Conservation (phyloP, 2,329 filamentous ascomycete genomes). For the Penicillium sp. region DNA sequence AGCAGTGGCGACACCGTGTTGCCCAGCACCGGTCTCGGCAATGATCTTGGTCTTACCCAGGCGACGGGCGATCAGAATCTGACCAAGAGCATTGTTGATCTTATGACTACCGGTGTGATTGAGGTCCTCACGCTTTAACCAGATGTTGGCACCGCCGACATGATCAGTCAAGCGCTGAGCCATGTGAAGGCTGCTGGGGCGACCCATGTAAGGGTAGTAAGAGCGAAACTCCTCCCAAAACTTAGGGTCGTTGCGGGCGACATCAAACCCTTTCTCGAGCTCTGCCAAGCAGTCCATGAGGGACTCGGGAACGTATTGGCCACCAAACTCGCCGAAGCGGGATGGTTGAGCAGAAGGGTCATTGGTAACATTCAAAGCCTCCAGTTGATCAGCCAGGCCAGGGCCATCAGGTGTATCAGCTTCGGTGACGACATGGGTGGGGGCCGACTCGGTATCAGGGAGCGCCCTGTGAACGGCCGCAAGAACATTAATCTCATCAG, state of each 20-base stretch:
- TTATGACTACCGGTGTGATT: constrained; percentile 99
- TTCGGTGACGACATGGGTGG: constrained; percentile 67
- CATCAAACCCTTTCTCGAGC: constrained; percentile 86
- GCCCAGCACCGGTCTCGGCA: constrained; percentile 94
- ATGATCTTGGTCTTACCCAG: constrained; percentile 97
- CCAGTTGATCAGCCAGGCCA: constrained; percentile 78
- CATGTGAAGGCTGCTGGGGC: constrained; percentile 86
- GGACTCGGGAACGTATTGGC: constrained; percentile 95
- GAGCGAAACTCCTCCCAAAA: constrained; percentile 98
- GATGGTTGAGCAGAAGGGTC: constrained; percentile 67
- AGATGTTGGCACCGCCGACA: constrained; percentile 92
- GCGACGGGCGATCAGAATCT: constrained; percentile 80
- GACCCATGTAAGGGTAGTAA: constrained; percentile 96
- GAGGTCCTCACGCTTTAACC: constrained; percentile 95
- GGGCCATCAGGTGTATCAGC: constrained; percentile 58
- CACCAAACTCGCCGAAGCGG: constrained; percentile 93
- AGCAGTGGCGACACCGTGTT: constrained; percentile 96
- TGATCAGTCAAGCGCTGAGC: constrained; percentile 86
- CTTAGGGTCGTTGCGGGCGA: constrained; percentile 78
- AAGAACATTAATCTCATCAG: constrained; percentile 68
- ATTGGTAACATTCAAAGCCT: constrained; percentile 71
- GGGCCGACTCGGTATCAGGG: constrained; percentile 49
- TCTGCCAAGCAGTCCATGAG: constrained; percentile 95
- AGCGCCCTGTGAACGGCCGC: constrained; percentile 66
- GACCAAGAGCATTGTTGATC: constrained; percentile 97